phyloP scores from a whole-genome alignment of 2,329 filamentous ascomycete species.

The Fusarium verrucosum region DNA sequence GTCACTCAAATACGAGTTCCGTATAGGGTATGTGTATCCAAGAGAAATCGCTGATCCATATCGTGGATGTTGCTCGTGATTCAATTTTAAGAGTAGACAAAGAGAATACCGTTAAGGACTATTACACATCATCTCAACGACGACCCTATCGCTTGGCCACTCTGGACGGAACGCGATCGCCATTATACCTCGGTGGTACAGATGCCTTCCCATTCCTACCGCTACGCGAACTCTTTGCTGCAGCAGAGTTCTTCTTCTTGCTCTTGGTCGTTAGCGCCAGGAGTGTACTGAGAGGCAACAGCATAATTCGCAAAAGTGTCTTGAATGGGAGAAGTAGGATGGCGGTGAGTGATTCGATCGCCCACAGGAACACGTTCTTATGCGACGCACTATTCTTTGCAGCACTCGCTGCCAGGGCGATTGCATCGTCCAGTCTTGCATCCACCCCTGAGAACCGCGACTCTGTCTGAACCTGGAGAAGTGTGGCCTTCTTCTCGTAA shows the following conservation, averaged over 20 bases:
- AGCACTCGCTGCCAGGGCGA: conserved; percentile 82
- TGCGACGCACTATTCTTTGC: conserved; percentile 60
- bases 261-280: conserved; percentile 49
- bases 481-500: conserved; percentile 87
- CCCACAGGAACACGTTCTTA: conserved; percentile 51
- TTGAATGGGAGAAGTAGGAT: conserved; percentile 56
- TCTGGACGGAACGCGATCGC: conserved; percentile 50
- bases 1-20: neutral
- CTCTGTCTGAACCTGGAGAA: conserved; percentile 80
- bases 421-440: conserved; percentile 75
- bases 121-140: neutral
- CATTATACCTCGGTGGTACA: conserved; percentile 47
- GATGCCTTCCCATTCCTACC: conserved; percentile 39
- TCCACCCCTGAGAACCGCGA: conserved; percentile 78
- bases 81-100: neutral
- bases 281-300: conserved; percentile 55
- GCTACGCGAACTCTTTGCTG: conserved; percentile 38
- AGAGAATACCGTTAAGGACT: conserved; percentile 18
- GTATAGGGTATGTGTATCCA: neutral
- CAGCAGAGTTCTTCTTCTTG: conserved; percentile 43
- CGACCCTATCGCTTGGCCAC: conserved; percentile 46
- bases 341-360: conserved; percentile 50
- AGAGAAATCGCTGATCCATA: neutral
- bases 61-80: neutral
- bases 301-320: conserved; percentile 51